These are phyloP conservation scores for Lichtheimia ornata DNA, from an alignment of 371 early-diverging fungal species.

Conservation along the genomic window DNA sequence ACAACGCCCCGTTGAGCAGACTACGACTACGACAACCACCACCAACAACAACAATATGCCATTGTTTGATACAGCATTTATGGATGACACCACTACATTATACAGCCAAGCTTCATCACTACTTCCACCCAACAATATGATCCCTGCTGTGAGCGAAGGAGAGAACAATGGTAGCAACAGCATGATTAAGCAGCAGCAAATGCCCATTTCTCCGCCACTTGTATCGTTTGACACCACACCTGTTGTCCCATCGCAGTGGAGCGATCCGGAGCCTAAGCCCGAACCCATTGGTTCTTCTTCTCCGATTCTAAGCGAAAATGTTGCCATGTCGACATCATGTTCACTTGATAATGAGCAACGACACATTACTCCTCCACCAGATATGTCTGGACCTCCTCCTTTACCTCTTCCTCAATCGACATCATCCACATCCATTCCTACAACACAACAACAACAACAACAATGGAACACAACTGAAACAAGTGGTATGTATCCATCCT, in stretches of 20 bases:
- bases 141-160: background rate
- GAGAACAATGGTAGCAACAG: background rate
- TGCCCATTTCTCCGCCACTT: constrained; percentile 15
- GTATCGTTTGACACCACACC: constrained; percentile 13
- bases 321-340: background rate
- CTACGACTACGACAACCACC: background rate
- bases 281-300: background rate
- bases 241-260: constrained; percentile 20
- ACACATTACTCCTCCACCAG: no score
- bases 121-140: background rate
- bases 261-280: background rate
- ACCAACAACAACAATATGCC: background rate
- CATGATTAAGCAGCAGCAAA: background rate
- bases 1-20: constrained; percentile 10
- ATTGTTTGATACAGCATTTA: background rate
- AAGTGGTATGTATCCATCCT: background rate
- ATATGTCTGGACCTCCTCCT: no score
- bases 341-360: constrained; percentile 5
- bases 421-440: background rate
- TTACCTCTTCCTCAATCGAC: constrained; percentile 5
- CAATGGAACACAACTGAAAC: background rate
- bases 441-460: no score
- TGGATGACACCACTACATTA: background rate
- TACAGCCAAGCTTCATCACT: background rate
- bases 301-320: no score